phyloP scores from a whole-genome alignment of 495 filamentous ascomycete species.

The Neurospora sp. region DNA sequence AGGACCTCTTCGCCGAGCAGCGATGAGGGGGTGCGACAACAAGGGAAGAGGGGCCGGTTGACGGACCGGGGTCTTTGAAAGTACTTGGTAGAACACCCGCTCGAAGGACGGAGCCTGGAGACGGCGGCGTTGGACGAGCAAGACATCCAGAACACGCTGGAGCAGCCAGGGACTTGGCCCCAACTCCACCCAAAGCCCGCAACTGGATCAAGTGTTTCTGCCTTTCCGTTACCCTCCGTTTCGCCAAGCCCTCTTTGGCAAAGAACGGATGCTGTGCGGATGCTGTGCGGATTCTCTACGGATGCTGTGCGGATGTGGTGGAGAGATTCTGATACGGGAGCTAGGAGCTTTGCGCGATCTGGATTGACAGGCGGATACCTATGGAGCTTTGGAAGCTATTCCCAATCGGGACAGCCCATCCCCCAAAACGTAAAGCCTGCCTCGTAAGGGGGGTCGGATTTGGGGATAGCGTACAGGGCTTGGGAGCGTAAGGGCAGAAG shows the following conservation, averaged over 20 bases:
- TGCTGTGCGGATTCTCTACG: neutral
- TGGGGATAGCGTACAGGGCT: neutral
- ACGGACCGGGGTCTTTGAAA: constrained; percentile 14
- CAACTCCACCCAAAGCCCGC: neutral
- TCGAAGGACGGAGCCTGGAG: neutral
- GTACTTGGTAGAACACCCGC: constrained; percentile 13
- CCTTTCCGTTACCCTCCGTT: neutral
- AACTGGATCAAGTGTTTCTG: neutral
- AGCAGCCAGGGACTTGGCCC: neutral
- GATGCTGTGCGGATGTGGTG: neutral
- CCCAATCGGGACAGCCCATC: neutral
- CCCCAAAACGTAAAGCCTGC: neutral
- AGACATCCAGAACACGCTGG: neutral
- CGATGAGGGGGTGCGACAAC: constrained; percentile 13
- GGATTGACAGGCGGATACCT: neutral
- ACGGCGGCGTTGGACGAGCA: constrained; percentile 7
- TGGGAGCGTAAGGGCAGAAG: neutral
- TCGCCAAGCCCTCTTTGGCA: neutral
- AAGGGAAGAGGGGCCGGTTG: constrained; percentile 13
- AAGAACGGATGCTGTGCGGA: neutral
- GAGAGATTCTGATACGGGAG: neutral
- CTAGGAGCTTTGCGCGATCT: neutral
- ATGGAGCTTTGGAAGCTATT: neutral
- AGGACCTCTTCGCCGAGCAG: constrained; percentile 13
- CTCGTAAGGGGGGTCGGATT: neutral